These are phyloP conservation scores for Elsinoe batatas DNA, from an alignment of 2,329 filamentous ascomycete genomes.

Conservation along the genomic window DNA sequence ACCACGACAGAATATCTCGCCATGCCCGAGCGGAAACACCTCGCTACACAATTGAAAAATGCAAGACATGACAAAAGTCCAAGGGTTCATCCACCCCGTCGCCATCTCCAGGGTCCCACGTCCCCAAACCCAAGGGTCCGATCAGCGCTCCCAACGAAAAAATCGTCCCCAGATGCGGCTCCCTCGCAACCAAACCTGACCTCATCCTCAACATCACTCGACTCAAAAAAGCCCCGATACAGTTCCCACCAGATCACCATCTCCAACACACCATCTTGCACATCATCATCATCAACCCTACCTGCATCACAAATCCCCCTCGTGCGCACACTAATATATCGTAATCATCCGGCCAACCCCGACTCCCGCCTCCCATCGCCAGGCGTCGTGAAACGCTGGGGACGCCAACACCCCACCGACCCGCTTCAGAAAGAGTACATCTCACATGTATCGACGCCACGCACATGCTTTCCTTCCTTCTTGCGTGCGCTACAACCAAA, in stretches of 20 bases:
- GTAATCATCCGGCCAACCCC: background rate
- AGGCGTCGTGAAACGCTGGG: slow-evolving; percentile 4
- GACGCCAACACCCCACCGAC: slow-evolving; percentile 10
- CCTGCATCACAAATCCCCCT: background rate
- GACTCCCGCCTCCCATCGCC: background rate
- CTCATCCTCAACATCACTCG: background rate
- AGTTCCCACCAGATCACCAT: background rate
- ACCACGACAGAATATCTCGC: background rate
- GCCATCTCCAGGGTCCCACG: background rate
- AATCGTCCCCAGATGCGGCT: background rate
- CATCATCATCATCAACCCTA: background rate
- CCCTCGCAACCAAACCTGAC: background rate
- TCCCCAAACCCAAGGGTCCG: background rate
- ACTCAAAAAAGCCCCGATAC: background rate
- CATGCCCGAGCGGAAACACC: background rate
- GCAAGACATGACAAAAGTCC: background rate
- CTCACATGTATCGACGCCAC: slow-evolving; percentile 5
- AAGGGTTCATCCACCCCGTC: background rate
- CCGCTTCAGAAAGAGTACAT: background rate
- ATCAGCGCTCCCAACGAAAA: background rate
- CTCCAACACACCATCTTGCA: background rate
- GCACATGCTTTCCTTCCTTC: background rate
- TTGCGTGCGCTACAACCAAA: background rate
- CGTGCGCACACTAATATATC: background rate
- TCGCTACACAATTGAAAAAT: background rate